These are phyloP conservation scores for Loxodes magnus DNA, from an alignment of 73 alveolate species.

Conservation along the genomic window DNA sequence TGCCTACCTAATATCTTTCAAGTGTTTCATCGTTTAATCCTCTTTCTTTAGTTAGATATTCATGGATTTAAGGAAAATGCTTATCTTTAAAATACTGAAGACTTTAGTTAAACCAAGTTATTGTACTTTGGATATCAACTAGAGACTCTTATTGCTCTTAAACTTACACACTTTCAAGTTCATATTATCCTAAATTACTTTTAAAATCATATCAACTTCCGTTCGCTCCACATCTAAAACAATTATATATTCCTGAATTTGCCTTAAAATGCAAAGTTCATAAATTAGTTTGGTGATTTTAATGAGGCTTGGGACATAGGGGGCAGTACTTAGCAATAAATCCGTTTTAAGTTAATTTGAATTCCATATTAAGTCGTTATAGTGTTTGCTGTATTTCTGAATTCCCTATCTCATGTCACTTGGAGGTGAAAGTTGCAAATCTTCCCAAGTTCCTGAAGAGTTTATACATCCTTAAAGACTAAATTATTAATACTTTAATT, in stretches of 20 bases:
- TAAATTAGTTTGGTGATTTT: constrained; percentile 40
- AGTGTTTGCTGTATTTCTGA: constrained; percentile 36
- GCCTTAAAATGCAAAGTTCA: constrained; percentile 34
- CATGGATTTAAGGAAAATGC: constrained; percentile 10
- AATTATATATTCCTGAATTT: constrained; percentile 51
- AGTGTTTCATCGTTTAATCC: constrained; percentile 33
- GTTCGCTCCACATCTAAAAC: constrained; percentile 64
- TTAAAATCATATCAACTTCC: constrained; percentile 81
- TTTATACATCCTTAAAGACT: no score
- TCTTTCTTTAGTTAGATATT: constrained; percentile 16
- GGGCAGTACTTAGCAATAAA: constrained; percentile 49
- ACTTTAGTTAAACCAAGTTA: constrained; percentile 9
- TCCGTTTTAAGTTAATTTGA: constrained; percentile 10
- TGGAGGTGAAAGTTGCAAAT: constrained; percentile 6
- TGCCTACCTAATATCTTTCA: constrained; percentile 44
- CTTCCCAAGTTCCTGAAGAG: no score
- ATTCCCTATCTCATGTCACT: neutral
- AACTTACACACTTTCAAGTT: constrained; percentile 11
- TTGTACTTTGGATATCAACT: neutral
- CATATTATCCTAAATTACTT: constrained; percentile 21
- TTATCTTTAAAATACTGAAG: constrained; percentile 13
- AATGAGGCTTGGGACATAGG: constrained; percentile 62
- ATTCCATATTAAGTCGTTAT: constrained; percentile 7
- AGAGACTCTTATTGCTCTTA: constrained; percentile 2
- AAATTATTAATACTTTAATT: no score